Evolutionary conservation across 345 rosid species (phyloP), one percentile per base, ranked within the genome.

Genomic region (Eucalyptus curtisii): DNA sequence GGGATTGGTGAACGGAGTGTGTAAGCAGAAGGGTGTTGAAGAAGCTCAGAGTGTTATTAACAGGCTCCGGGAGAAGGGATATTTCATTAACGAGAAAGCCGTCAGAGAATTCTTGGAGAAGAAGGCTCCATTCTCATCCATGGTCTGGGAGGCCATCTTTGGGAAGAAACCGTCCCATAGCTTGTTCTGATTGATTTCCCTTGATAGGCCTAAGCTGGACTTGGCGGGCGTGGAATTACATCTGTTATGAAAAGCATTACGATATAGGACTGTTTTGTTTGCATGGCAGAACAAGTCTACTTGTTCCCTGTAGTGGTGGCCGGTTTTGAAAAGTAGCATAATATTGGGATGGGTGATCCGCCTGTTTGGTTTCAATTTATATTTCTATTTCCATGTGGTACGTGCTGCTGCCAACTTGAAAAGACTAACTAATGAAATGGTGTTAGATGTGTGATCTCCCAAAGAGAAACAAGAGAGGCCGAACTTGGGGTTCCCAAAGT

Each of bases 101-200:
- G 92, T 97, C 25, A 94, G 96, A 89, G 96, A 95, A 59, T 98
- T 94, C 89, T 91, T 98, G 94, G 96, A 97, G 40, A 95, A 94
- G 90, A 96, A 90, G 49, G 96, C 95, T 30, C 95, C 97, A 4
- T 92, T 95, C 91, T 91, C 94, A 31, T 89, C 98, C 31, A 82
- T 87, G 37, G 93, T 95, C 86, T 95, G 95, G 97, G 97, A 96
- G 91, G 97, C 95, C 81, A 93, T 96, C 12, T 94, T 93, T 90
- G 95, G 95, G 88, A 93, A 93, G 92, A 96, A 95, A 90, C 89
- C 93, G 84, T 87, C 89, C 5, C 81, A 86, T 53, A 88, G 53
- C 45, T 91, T 91, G n/a, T 90, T 94, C 89, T 92, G 90, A 92
- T 86, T 27, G 71, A 45, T 85, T 7, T 57, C 66, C 9, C 82